These are phyloP conservation scores for Cardiospermum halicacabum DNA, from an alignment of 345 rosid genomes.

Conservation along the genomic window DNA sequence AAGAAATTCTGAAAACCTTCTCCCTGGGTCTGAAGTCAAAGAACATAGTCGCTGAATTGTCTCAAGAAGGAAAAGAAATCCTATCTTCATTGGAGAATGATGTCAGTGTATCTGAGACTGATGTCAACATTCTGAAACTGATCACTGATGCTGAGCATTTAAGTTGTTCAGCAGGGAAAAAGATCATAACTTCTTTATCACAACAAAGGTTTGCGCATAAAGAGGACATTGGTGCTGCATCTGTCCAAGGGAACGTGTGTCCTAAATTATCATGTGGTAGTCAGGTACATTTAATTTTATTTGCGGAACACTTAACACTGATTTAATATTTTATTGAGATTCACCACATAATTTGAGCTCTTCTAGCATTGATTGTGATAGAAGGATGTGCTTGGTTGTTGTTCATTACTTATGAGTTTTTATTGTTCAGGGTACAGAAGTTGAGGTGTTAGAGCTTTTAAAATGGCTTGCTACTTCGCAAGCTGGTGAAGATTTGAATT, in stretches of 20 bases:
- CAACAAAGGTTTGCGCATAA: slow-evolving; percentile 19
- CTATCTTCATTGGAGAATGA: slow-evolving; percentile 22
- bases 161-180: slow-evolving; percentile 19
- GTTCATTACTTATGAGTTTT: neutral
- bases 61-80: slow-evolving; percentile 25
- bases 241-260: slow-evolving; percentile 21
- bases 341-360: neutral
- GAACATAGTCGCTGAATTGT: slow-evolving; percentile 36
- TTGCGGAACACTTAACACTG: slow-evolving; percentile 18
- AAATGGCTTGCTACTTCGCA: slow-evolving; percentile 93
- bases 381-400: slow-evolving; percentile 2
- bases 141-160: slow-evolving; percentile 23
- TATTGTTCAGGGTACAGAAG: slow-evolving; percentile 46
- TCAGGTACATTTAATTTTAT: slow-evolving; percentile 25
- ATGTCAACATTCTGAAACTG: slow-evolving; percentile 26
- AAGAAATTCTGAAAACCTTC: slow-evolving; percentile 60
- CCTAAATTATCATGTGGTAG: slow-evolving; percentile 10
- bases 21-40: slow-evolving; percentile 51
- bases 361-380: neutral
- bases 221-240: slow-evolving; percentile 3
- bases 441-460: slow-evolving; percentile 71
- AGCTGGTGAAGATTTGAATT: slow-evolving; percentile 84
- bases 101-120: too few relatives aligned
- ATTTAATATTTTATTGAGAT: slow-evolving; percentile 23
- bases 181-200: slow-evolving; percentile 25